Conservation (phyloP, 306 rosid species). For the Prinsepia uniflora region DNA sequence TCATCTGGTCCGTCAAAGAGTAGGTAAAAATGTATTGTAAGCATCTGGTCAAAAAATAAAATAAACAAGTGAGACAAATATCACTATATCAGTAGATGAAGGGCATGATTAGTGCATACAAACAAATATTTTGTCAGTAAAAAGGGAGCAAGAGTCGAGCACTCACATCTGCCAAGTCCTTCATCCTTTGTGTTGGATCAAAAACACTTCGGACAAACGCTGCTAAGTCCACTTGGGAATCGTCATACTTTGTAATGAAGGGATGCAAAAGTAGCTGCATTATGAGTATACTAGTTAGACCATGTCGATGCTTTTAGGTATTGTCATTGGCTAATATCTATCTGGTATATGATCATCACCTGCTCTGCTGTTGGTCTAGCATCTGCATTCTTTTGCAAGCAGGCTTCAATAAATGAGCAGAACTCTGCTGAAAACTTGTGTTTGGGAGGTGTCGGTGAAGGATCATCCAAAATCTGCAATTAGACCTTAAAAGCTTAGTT, state of each 20-base stretch:
- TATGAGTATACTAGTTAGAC: slow-evolving; percentile 28
- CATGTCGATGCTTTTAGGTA: slow-evolving; percentile 2
- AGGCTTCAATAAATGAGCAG: slow-evolving; percentile 82
- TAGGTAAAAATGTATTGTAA: slow-evolving; percentile 85
- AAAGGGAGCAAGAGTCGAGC: slow-evolving; percentile 12
- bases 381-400: slow-evolving; percentile 88
- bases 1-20: slow-evolving; percentile 85
- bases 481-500: slow-evolving; percentile 22
- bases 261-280: slow-evolving; percentile 88
- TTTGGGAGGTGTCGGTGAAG: slow-evolving; percentile 85
- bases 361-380: slow-evolving; percentile 89
- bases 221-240: slow-evolving; percentile 57
- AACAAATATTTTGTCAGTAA: not conserved
- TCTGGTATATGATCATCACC: slow-evolving; percentile 41
- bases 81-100: not conserved
- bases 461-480: slow-evolving; percentile 87
- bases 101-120: not conserved
- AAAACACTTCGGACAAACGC: slow-evolving; percentile 80
- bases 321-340: too few species aligned
- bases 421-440: slow-evolving; percentile 83
- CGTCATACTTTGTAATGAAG: slow-evolving; percentile 61
- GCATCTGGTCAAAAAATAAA: slow-evolving; percentile 65
- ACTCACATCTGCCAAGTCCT: slow-evolving; percentile 97
- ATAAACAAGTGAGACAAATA: not conserved
- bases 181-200: slow-evolving; percentile 86